These are phyloP conservation scores for Apostasia shenzhenica DNA, from an alignment of 106 monocot species.

Conservation along the genomic window DNA sequence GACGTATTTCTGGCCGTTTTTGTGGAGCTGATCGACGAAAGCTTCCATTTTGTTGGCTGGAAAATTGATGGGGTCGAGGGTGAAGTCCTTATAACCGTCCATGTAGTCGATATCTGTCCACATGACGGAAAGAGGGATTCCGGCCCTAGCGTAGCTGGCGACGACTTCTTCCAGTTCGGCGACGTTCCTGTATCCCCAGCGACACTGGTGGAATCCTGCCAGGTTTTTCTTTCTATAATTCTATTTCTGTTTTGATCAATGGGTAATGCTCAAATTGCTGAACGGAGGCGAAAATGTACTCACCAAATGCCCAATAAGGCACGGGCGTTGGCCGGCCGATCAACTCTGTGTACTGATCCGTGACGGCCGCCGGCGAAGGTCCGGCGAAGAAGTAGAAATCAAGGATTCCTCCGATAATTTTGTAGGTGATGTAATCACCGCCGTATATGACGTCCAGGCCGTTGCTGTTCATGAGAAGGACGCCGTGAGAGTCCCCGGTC, in stretches of 20 bases:
- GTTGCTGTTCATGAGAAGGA: constrained; percentile 42
- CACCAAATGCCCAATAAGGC: constrained; percentile 71
- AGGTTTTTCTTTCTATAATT: not conserved
- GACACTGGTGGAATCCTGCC: constrained; percentile 64
- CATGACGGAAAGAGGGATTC: constrained; percentile 57
- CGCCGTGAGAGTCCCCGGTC: constrained; percentile 24
- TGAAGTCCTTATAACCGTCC: constrained; percentile 74
- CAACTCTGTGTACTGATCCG: constrained; percentile 45
- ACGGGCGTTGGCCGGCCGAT: constrained; percentile 40
- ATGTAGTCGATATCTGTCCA: constrained; percentile 81
- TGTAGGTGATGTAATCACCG: constrained; percentile 33
- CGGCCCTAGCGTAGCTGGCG: constrained; percentile 33
- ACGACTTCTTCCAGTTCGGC: constrained; percentile 48
- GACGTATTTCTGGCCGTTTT: constrained; percentile 57
- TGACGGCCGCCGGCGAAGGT: constrained; percentile 24
- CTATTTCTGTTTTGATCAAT: not conserved
- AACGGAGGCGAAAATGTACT: not conserved
- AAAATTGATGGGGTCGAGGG: constrained; percentile 60
- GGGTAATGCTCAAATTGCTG: too few species aligned
- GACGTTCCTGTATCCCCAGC: constrained; percentile 56
- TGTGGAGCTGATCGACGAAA: constrained; percentile 46
- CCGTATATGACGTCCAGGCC: constrained; percentile 43
- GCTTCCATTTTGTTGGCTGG: constrained; percentile 37
- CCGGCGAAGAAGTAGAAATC: constrained; percentile 51
- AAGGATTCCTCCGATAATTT: constrained; percentile 41